Base-by-base conservation (phyloP, 805 yeast genomes). In the Kuraishia borneana region DNA sequence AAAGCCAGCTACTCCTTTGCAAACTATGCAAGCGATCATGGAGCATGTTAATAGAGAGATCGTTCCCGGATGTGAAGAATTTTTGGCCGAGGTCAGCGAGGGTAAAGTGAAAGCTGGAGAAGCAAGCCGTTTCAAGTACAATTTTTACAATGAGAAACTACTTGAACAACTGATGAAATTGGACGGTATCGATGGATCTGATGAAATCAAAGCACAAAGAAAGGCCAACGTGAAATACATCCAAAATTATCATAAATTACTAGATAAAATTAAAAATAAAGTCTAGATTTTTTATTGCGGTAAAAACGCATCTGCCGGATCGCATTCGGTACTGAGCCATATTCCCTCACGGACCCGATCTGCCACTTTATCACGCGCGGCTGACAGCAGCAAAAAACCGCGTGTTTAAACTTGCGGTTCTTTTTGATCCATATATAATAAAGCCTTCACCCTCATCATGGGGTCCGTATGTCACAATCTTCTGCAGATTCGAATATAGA, bases 61-160 rank as follows among this genome's bases (percentile, higher is more conserved):
- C 10, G 22, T 19, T 6, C 35, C 38, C 17, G 31, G 21, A 6
- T 26, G 19, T n/a, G 22, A 31, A 22, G 35, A 22, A 12, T 35
- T 32, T 16, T 8, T 30, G 12, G 19, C 9, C 8, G 7, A 6
- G 16, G 13, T 25, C 13, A 12, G 8, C 16, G 28, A 8, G 16
- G 13, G 13, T 6, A 17, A 54, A 12, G 9, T 14, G 16, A n/a
- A 6, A 6, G 21, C 19, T 23, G 27, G 14, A 10, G 28, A 29
- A 18, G 21, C 53, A 19, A 30, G 21, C 23, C 21, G 32, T 38
- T 78, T 73, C 50, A 68, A 70, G 46, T 66, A 62, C 43, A 66
- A 69, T 34, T 81, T 64, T 49, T 74, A 63, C 50, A 79, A 76
- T 45, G 94, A 82, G 51, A 68, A 69, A 65, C 55, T 82, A 29